These are phyloP conservation scores for Brachypodium distachyon DNA, from an alignment of 202 grass and related monocot species.

Conservation along the genomic window DNA sequence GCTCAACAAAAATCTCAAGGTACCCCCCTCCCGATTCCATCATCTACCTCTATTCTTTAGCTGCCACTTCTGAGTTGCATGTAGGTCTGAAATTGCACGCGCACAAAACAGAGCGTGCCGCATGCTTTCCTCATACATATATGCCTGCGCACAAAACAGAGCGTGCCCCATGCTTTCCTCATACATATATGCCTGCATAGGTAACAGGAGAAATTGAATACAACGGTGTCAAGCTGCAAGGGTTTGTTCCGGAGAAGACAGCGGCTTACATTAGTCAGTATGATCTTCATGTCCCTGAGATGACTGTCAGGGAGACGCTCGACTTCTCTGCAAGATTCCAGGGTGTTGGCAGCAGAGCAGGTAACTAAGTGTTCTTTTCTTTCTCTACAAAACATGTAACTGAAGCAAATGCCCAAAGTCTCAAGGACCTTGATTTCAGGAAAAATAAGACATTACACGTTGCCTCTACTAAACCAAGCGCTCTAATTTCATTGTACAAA, in stretches of 20 bases:
- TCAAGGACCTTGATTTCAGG: neutral
- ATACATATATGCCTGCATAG: neutral
- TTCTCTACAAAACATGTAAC: neutral
- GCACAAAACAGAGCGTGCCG: neutral
- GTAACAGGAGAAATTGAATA: slow-evolving; percentile 64
- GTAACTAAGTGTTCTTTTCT: slow-evolving; percentile 1
- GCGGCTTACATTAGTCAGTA: slow-evolving; percentile 84
- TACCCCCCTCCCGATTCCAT: neutral
- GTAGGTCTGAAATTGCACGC: neutral
- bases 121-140: neutral
- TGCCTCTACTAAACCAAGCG: neutral
- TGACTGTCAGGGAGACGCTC: slow-evolving; percentile 81
- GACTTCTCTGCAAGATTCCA: slow-evolving; percentile 92
- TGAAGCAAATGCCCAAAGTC: neutral
- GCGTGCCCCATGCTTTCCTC: neutral
- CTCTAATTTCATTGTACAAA: neutral
- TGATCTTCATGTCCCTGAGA: slow-evolving; percentile 71
- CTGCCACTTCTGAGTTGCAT: neutral
- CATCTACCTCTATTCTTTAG: neutral
- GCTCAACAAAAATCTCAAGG: slow-evolving; percentile 51
- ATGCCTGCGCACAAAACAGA: neutral
- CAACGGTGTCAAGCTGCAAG: slow-evolving; percentile 54
- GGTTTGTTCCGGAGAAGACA: slow-evolving; percentile 80
- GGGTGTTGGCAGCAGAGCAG: slow-evolving; percentile 73
- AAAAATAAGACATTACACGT: neutral